Percentiles rank a stretch among this genome's conserved stretches.
Evolutionary conservation across 306 rosid species (phyloP).

Genomic region (Ochetophila trinervis): DNA sequence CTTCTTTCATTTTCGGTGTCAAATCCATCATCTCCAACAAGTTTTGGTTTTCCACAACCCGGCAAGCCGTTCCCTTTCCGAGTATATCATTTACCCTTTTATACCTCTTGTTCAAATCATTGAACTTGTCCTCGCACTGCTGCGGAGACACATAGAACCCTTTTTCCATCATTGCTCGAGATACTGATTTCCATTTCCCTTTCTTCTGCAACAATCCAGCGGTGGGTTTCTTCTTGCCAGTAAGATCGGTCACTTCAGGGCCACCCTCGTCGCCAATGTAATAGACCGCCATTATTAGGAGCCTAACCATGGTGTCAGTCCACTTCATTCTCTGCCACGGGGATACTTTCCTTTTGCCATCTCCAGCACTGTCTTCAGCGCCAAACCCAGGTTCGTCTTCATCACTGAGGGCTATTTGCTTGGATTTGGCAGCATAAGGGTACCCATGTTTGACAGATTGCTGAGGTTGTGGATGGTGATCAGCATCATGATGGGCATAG

Average conservation of each 20-base stretch:
- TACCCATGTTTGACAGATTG: slow-evolving; percentile 42
- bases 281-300: slow-evolving; percentile 80
- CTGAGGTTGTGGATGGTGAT: slow-evolving; percentile 40
- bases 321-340: slow-evolving; percentile 99
- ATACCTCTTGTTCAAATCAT: slow-evolving; percentile 87
- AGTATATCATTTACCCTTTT: slow-evolving; percentile 94
- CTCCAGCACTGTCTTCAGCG: slow-evolving; percentile 44
- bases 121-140: slow-evolving; percentile 95
- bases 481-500: slow-evolving; percentile 47
- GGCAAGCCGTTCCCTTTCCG: slow-evolving; percentile 87
- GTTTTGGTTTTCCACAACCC: slow-evolving; percentile 77
- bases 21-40: slow-evolving; percentile 82
- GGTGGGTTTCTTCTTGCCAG: slow-evolving; percentile 49
- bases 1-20: slow-evolving; percentile 67
- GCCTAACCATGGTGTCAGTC: slow-evolving; percentile 85
- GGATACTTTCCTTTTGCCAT: slow-evolving; percentile 61
- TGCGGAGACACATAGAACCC: slow-evolving; percentile 91
- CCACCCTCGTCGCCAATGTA: slow-evolving; percentile 85
- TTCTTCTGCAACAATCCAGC: slow-evolving; percentile 80
- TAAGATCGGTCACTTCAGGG: slow-evolving; percentile 47
- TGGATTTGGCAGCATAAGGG: slow-evolving; percentile 37
- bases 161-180: slow-evolving; percentile 91
- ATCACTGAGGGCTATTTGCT: slow-evolving; percentile 52
- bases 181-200: slow-evolving; percentile 95
- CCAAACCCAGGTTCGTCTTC: slow-evolving; percentile 62